Evolutionary conservation across 2,329 filamentous ascomycete genomes (phyloP), one percentile per base, ranked within the genome.

Genomic region (Allantophomopsis lycopodina): DNA sequence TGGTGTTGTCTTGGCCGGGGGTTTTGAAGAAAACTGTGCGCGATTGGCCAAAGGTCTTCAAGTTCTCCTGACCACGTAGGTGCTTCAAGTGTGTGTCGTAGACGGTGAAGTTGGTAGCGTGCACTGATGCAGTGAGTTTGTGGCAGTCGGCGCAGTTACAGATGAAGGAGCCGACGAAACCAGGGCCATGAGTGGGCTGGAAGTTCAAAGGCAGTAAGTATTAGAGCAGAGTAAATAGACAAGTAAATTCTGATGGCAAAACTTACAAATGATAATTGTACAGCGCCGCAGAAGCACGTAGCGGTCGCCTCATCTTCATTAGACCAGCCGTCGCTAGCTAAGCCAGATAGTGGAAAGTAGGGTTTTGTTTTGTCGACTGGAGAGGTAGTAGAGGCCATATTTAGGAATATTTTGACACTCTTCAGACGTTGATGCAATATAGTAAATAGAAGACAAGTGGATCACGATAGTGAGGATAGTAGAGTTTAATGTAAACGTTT

Each of bases 51-150:
- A 57, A 77, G 1, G 49, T 45, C 14, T 53, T 69, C 11, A 78
- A 60, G 20, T 64, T 66, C 1, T 71, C 65, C 4, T 57, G 54
- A 7, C 74, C 73, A 11, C 72, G 68, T 0, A 70, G 8, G 46
- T 73, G 65, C 36, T 52, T 62, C 0, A 76, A 46, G 41, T 65
- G 42, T 0, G 51, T 48, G 50, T 73, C 61, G 10, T 50, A 44
- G 32, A 76, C 54, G 42, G 62, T 61, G 50, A 79, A 74, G 56
- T 73, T 76, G 39, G 70, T 68, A 2, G 71, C 67, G 55, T 74
- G 76, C 68, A 76, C 74, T 0, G 72, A 74, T 0, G 73, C 71
- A 0, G 71, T 77, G 43, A 79, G 61, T 48, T 79, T 79, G 49
- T 61, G 71, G 55, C 73, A 79, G 55, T 79, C 73, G 28, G 57